Evolutionary conservation across 768 basidiomycete genomes (phyloP), one percentile per base, ranked within the genome.

Genomic region (Suillus discolor): DNA sequence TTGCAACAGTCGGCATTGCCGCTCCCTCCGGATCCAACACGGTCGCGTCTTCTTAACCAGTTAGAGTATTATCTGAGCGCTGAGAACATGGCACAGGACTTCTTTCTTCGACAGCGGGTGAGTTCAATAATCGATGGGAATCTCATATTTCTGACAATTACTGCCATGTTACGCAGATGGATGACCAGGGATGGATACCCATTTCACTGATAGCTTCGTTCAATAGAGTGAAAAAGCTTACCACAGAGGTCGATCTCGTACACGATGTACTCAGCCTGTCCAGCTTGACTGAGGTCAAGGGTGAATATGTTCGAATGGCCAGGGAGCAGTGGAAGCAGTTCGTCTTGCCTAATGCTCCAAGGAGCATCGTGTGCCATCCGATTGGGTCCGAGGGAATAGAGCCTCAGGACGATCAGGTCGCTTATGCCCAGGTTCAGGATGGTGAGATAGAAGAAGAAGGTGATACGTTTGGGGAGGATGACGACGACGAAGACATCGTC

Each of bases 11-110:
- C 85, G 2, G 73, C 73, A 18, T 61, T 87, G 16, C 70, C 82
- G 6, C 89, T 86, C 79, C 83, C 87, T 2, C 73, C 92, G 15
- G 93, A 96, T 71, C 77, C 85, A 28, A 87, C 84, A 60, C 77
- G 88, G 59, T 90, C 83, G 71, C 88, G 85, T 73, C 80, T 97
- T 34, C 84, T 97, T 53, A 89, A 87, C 1, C 92, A 97, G 76
- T 78, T 97, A 61, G 96, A 97, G 78, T 97, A 94, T 76, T 98
- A 97, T 79, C 82, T 98, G 70, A 93, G 94, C 70, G 82, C 90
- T 64, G 89, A 97, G 74, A 97, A 97, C 74, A 83, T 98, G 79
- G 91, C 86, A n/a, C 87, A 89, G 73, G 96, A 98, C 75, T 84
- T 91, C 69, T 97, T 85, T 79, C 81, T 98, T 42, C 84, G 94